A percentile compares a stretch with the other conserved stretches of the same genome.
Conservation (phyloP, 345 rosid species). For the Rhodamnia argentea region DNA sequence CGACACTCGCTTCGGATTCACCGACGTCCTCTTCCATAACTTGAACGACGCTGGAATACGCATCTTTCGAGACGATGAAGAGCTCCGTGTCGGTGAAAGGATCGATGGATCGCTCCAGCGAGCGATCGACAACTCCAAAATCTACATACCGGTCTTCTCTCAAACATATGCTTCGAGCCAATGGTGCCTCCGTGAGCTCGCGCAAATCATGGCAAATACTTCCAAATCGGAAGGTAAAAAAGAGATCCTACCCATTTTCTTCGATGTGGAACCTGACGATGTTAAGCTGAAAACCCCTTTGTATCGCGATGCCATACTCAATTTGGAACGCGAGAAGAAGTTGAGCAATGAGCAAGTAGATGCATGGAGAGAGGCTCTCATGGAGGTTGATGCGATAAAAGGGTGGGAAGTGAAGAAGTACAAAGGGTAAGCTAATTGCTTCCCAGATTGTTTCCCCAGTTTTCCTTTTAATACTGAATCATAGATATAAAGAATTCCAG, state of each 20-base stretch:
- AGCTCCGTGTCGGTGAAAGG: background rate
- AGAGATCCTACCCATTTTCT: background rate
- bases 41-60: background rate
- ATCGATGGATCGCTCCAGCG: background rate
- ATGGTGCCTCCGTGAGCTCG: background rate
- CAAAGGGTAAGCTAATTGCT: too few species aligned
- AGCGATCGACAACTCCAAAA: background rate
- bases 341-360: background rate
- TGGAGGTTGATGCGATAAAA: background rate
- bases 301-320: background rate
- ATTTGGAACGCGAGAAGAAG: background rate
- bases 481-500: too few species aligned
- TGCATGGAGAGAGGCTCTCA: background rate
- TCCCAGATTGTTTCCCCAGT: too few species aligned
- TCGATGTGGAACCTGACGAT: background rate
- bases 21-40: background rate
- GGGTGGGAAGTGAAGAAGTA: slow-evolving; percentile 3
- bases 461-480: too few species aligned
- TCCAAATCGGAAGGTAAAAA: background rate
- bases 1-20: background rate
- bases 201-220: background rate
- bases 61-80: background rate
- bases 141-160: background rate
- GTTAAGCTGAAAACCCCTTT: background rate
- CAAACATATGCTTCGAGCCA: background rate